Evolutionary conservation across 345 rosid species (phyloP), one percentile per base, ranked within the genome.

Genomic region (Salix koriyanagi): DNA sequence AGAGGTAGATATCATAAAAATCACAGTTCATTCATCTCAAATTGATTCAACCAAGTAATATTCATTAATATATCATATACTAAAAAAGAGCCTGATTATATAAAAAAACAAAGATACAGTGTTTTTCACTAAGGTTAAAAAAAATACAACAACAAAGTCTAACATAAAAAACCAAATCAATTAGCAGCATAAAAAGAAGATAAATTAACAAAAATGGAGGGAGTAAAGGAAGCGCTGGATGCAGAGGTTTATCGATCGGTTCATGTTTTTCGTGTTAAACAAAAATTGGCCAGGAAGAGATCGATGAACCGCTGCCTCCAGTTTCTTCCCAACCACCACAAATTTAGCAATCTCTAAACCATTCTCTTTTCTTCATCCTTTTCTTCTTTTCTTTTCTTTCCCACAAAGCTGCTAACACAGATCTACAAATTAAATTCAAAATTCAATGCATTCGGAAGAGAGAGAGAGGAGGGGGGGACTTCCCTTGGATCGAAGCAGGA

Each of bases 271-370:
- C 81, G 78, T 30, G 83, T 60, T 66, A 36, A 54, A 73, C 76
- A 77, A 81, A 76, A 82, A 71, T 54, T 78, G 80, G 42, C 79
- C 96, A 94, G 83, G 94, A 94, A 91, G 85, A 88, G 97, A 94
- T 94, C 97, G 97, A 94, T 94, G 91, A 94, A 94, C 98, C 94
- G 93, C 98, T 94, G 98, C 96, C 91, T 94, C 98, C 97, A 92
- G 90, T 80, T 94, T 88, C 87, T 82, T 85, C 85, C 77, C 75
- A 56, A 56, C 67, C 79, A 69, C 75, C 26, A 9, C 26, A 14
- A 14, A 39, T 46, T 46, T 46, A 46, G 16, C 70, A 42, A 74
- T 37, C 41, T 26, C 58, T 18, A 42, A 41, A 64, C 9, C 32
- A 60, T 39, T 18, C 6, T 18, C 37, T 23, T 46, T 46, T 54